phyloP scores from a whole-genome alignment of 257 asterid genomes.

The Lycium ferocissimum region DNA sequence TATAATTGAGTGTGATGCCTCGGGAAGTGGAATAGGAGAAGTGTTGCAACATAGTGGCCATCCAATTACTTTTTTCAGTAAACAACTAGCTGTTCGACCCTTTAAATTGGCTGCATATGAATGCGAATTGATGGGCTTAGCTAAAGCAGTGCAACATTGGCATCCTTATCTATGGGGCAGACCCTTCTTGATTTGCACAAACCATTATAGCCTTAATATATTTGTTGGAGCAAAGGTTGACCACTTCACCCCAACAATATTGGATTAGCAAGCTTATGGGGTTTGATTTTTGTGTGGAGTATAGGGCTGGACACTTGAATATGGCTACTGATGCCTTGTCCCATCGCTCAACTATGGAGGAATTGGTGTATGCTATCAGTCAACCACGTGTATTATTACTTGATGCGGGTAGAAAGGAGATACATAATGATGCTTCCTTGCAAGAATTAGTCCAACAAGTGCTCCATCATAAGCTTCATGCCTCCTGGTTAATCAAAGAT shows the following conservation, averaged over 20 bases:
- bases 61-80: constrained; percentile 21
- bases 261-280: background rate
- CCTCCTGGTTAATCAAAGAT: background rate
- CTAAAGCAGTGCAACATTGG: constrained; percentile 1
- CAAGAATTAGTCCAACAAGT: background rate
- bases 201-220: background rate
- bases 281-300: background rate
- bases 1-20: constrained; percentile 30
- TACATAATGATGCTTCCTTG: background rate
- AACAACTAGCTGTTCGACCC: background rate
- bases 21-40: background rate
- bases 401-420: too few relatives aligned
- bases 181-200: background rate
- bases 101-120: background rate
- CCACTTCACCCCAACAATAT: background rate
- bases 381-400: background rate
- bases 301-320: background rate
- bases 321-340: constrained; percentile 20
- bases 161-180: background rate
- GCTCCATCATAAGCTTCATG: background rate
- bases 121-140: background rate
- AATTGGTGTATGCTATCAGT: background rate
- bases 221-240: background rate
- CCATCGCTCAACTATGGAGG: background rate
- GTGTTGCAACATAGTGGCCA: background rate